Conservation (phyloP, 192 early-diverging fungal genomes). For the Entophlyctis helioformis region DNA sequence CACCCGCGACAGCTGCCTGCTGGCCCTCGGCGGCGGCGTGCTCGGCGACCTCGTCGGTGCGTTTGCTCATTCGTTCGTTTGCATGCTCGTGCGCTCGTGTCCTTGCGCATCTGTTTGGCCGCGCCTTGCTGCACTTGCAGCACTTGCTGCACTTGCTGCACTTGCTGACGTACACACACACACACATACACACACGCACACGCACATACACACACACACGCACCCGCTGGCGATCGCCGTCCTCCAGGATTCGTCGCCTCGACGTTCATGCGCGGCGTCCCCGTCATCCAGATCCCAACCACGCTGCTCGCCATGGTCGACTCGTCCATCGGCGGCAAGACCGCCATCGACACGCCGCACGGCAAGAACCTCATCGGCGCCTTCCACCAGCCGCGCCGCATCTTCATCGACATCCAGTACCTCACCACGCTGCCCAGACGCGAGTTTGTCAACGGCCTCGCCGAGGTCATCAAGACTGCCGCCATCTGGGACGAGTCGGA, state of each 20-base stretch:
- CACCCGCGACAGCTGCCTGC: constrained; percentile 83
- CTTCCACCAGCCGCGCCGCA: constrained; percentile 91
- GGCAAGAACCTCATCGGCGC: constrained; percentile 94
- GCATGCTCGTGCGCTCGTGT: no score
- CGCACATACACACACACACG: no score
- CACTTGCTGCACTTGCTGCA: no score
- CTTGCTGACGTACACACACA: no score
- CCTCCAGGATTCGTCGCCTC: constrained; percentile 74
- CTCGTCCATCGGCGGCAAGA: constrained; percentile 94
- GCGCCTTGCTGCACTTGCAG: no score
- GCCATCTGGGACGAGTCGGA: constrained; percentile 82
- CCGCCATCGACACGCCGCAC: constrained; percentile 87
- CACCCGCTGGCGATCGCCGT: no score
- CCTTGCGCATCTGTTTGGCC: no score
- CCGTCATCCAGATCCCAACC: constrained; percentile 91
- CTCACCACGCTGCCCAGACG: constrained; percentile 76
- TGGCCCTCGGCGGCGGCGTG: constrained; percentile 94
- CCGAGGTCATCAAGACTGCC: constrained; percentile 95
- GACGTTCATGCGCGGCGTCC: constrained; percentile 94
- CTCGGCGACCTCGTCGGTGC: constrained; percentile 87
- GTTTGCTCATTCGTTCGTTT: background rate
- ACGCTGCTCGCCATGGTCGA: constrained; percentile 96
- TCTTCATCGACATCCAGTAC: constrained; percentile 83
- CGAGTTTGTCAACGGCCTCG: constrained; percentile 94
- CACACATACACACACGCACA: no score